Evolutionary conservation across 2,329 filamentous ascomycete species (phyloP), one percentile per base, ranked within the genome.

Genomic region (Talaromyces sp.): DNA sequence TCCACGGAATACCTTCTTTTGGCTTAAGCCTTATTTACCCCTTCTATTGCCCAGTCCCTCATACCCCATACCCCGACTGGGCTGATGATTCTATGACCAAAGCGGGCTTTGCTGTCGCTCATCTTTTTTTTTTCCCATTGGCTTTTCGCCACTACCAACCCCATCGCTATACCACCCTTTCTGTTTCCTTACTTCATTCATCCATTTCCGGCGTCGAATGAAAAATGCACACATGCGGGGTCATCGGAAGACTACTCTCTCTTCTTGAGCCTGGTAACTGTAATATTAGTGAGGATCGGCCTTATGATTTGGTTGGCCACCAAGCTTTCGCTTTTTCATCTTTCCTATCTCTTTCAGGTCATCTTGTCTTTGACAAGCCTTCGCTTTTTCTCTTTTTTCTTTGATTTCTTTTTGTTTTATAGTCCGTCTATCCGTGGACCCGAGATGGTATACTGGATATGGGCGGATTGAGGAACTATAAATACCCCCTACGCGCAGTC

Each of bases 81-180:
- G 32, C 51, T 70, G 59, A 69, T 66, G 68, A 71, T 54, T 62
- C 55, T 52, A 71, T 67, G 70, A 73, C 70, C 70, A 73, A 74
- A 75, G 72, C 72, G 59, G 72, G 71, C 72, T 73, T 73, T 72
- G 66, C 56, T 60, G 65, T 72, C 67, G 60, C 61, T 68, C 62
- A 58, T 61, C 58, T 50, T 54, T 46, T 56, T 54, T 48, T 49
- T 11, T 53, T 22, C 36, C 41, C 33, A 43, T n/a, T 47, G 42
- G 35, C 39, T 40, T 46, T 24, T 48, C 49, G 36, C 44, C 47
- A 32, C 29, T 2, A 9, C 44, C 24, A 24, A 7, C 22, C 19
- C 42, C n/a, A 49, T 54, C 32, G 41, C 35, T 55, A 44, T 22
- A n/a, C n/a, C n/a, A n/a, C n/a, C n/a, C n/a, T n/a, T n/a, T n/a